Percentiles rank a stretch among this genome's conserved stretches.
phyloP scores from a whole-genome alignment of 805 yeast genomes.

The Pichia gijzeniarum region DNA sequence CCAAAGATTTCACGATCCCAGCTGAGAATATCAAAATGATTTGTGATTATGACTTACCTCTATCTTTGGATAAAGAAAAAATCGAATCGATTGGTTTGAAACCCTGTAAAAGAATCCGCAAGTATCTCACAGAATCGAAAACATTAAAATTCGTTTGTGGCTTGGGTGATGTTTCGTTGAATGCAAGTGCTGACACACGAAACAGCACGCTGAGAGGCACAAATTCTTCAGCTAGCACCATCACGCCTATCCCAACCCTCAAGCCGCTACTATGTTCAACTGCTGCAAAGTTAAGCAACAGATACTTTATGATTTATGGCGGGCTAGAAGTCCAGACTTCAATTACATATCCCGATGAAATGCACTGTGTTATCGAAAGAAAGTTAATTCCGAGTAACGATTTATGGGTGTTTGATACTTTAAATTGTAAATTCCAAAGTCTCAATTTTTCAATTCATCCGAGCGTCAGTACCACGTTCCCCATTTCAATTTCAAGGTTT shows the following conservation, averaged over 20 bases:
- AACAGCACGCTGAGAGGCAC: neutral
- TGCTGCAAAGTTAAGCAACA: slow-evolving; percentile 44
- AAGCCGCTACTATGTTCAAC: slow-evolving; percentile 45
- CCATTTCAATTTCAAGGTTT: slow-evolving; percentile 29
- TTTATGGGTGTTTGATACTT: slow-evolving; percentile 54
- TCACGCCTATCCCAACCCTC: slow-evolving; percentile 29
- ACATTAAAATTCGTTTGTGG: slow-evolving; percentile 25
- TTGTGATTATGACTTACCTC: slow-evolving; percentile 35
- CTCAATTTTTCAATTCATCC: slow-evolving; percentile 33
- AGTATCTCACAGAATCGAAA: slow-evolving; percentile 35
- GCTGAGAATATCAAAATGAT: slow-evolving; percentile 27
- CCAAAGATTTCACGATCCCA: slow-evolving; percentile 29
- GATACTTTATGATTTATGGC: slow-evolving; percentile 61
- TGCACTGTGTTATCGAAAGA: slow-evolving; percentile 35
- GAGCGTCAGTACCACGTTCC: slow-evolving; percentile 20
- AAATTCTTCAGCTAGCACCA: slow-evolving; percentile 14
- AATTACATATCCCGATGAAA: slow-evolving; percentile 23
- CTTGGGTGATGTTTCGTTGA: slow-evolving; percentile 3
- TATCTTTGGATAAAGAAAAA: slow-evolving; percentile 38
- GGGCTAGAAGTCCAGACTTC: slow-evolving; percentile 47
- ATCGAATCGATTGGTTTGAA: slow-evolving; percentile 37
- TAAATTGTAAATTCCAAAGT: slow-evolving; percentile 42
- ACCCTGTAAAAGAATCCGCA: slow-evolving; percentile 34
- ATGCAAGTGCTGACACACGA: neutral
- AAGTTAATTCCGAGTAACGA: slow-evolving; percentile 34